A percentile compares a stretch with the other conserved stretches of the same genome.
These are phyloP conservation scores for Lepidium africanum DNA, from an alignment of 345 rosid species.

Conservation along the genomic window DNA sequence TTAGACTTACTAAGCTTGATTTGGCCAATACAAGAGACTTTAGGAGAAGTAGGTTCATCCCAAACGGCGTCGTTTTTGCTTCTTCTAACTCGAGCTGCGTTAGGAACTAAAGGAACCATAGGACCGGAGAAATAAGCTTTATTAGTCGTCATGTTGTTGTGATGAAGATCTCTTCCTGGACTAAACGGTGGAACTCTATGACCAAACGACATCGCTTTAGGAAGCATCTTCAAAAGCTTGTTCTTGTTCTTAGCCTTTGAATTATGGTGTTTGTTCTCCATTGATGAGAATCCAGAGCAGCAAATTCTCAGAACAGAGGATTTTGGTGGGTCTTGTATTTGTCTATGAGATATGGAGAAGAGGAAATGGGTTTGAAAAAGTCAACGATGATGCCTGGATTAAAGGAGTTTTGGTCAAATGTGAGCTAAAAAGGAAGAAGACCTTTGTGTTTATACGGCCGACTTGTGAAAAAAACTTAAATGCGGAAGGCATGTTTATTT, in stretches of 20 bases:
- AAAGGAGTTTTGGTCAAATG: constrained; percentile 26
- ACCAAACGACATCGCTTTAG: constrained; percentile 45
- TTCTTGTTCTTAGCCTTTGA: constrained; percentile 31
- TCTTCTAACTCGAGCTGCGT: constrained; percentile 43
- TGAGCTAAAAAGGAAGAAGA: constrained; percentile 6
- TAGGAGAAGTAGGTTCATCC: constrained; percentile 83
- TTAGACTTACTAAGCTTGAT: constrained; percentile 43
- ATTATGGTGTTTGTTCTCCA: constrained; percentile 12
- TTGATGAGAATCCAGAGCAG: neutral
- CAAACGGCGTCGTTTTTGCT: constrained; percentile 29
- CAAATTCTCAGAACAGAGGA: constrained; percentile 10
- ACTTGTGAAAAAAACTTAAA: neutral
- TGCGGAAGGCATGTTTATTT: constrained; percentile 19
- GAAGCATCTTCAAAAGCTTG: constrained; percentile 51
- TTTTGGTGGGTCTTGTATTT: neutral
- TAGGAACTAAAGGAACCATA: constrained; percentile 48
- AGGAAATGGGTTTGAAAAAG: constrained; percentile 25
- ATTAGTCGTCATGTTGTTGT: constrained; percentile 7
- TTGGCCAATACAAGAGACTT: constrained; percentile 87
- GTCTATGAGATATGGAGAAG: neutral
- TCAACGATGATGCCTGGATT: constrained; percentile 23
- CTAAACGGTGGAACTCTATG: constrained; percentile 47
- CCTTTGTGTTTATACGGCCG: constrained; percentile 27
- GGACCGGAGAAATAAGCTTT: constrained; percentile 50
- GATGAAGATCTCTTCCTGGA: constrained; percentile 48